Evolutionary conservation across 345 rosid species (phyloP).

Genomic region (Dovyalis caffra): DNA sequence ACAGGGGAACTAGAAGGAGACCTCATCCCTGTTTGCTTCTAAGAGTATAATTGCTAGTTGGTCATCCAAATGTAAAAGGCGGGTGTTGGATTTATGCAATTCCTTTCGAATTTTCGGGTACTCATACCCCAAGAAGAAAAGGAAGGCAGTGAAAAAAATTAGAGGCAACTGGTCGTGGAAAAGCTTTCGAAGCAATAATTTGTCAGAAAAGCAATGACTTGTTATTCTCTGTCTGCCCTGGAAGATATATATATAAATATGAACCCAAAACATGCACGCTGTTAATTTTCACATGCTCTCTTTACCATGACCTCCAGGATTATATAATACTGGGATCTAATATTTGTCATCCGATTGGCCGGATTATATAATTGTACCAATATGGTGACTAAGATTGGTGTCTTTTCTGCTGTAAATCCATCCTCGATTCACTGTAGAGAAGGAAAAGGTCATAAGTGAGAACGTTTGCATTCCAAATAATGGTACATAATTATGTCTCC

Average conservation of each 20-base stretch:
- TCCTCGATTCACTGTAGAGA: too few relatives aligned
- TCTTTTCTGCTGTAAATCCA: too few relatives aligned
- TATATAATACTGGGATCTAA: too few relatives aligned
- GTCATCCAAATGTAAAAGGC: too few relatives aligned
- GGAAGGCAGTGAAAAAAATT: not conserved
- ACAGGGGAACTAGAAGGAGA: not conserved
- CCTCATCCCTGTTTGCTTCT: too few relatives aligned
- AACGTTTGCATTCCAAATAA: not conserved
- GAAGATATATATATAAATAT: not conserved
- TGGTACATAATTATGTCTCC: slow-evolving; percentile 15
- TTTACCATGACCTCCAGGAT: too few relatives aligned
- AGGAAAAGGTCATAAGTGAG: not conserved
- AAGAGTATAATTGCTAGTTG: too few relatives aligned
- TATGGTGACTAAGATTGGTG: too few relatives aligned
- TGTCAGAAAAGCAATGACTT: not conserved
- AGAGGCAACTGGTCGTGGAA: too few relatives aligned
- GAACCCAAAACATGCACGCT: too few relatives aligned
- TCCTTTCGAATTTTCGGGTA: not conserved
- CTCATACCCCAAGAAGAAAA: not conserved
- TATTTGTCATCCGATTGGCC: too few relatives aligned
- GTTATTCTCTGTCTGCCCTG: not conserved
- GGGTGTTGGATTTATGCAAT: not conserved
- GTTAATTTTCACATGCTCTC: not conserved
- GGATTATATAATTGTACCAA: too few relatives aligned
- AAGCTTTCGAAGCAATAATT: not conserved